Conservation (phyloP, 176 grass and related monocot genomes). For the Aegilops umbellulata region DNA sequence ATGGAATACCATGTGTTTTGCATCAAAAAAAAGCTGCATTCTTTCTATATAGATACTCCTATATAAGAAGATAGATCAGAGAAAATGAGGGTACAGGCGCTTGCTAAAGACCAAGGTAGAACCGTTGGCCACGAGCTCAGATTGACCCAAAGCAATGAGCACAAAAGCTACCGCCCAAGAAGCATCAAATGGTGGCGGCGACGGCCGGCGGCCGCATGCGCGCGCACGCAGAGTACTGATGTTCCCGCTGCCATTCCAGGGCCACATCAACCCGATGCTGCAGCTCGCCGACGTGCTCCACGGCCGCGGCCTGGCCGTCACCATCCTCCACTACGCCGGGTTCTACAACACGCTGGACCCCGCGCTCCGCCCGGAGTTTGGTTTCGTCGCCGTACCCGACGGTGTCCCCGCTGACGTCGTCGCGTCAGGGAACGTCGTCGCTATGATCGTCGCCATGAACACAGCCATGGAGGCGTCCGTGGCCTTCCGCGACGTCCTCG, state of each 20-base stretch:
- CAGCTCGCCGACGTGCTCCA: constrained; percentile 25
- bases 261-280: constrained; percentile 45
- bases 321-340: constrained; percentile 29
- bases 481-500: not conserved
- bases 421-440: not conserved
- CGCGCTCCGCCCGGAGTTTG: not conserved
- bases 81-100: too few species aligned
- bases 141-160: too few species aligned
- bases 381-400: constrained; percentile 9
- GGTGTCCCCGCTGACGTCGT: not conserved
- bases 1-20: too few species aligned
- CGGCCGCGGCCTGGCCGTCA: constrained; percentile 25
- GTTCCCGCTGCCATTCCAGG: constrained; percentile 46
- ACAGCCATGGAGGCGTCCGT: constrained; percentile 13
- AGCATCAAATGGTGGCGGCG: not conserved
- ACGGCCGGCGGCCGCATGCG: not conserved
- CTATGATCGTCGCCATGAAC: constrained; percentile 28
- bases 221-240: not conserved
- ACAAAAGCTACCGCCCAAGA: not conserved
- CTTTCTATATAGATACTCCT: too few species aligned
- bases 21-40: too few species aligned
- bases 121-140: too few species aligned
- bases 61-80: too few species aligned
- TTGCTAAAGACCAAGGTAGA: too few species aligned
- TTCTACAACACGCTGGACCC: constrained; percentile 19